Evolutionary conservation across 2,329 filamentous ascomycete genomes (phyloP).

Genomic region (Paecilomyces niveus): DNA sequence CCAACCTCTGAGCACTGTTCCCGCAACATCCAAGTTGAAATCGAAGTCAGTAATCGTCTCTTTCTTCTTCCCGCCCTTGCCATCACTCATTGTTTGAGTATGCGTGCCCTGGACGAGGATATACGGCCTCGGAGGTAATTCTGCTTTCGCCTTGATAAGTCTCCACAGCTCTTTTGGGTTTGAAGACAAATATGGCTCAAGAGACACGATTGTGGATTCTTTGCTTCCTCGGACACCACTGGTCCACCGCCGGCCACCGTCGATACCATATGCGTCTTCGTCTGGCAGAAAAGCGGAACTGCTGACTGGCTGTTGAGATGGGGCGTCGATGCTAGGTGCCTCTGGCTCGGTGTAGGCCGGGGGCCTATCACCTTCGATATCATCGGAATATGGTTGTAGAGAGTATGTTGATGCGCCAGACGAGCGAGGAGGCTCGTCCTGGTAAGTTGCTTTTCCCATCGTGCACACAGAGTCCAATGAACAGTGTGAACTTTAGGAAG

Average conservation of each 20-base stretch:
- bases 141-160: conserved; percentile 40
- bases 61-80: conserved; percentile 13
- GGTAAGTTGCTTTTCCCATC: not conserved
- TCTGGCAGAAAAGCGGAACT: not conserved
- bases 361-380: not conserved
- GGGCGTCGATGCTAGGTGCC: not conserved
- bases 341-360: not conserved
- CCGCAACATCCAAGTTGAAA: conserved; percentile 18
- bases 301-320: not conserved
- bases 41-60: conserved; percentile 23
- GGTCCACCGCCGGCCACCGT: not conserved
- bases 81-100: conserved; percentile 27
- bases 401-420: not conserved
- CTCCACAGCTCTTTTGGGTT: conserved; percentile 39
- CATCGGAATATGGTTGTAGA: not conserved
- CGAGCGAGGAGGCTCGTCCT: not conserved
- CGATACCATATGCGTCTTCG: not conserved
- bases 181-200: conserved; percentile 41
- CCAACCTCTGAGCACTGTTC: conserved; percentile 12
- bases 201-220: conserved; percentile 12
- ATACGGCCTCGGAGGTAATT: conserved; percentile 46
- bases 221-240: not conserved
- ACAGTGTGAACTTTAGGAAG: not conserved
- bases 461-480: not conserved
- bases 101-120: conserved; percentile 51